Base-by-base conservation (phyloP, 2,329 filamentous ascomycete genomes). In the Metarhizium album region DNA sequence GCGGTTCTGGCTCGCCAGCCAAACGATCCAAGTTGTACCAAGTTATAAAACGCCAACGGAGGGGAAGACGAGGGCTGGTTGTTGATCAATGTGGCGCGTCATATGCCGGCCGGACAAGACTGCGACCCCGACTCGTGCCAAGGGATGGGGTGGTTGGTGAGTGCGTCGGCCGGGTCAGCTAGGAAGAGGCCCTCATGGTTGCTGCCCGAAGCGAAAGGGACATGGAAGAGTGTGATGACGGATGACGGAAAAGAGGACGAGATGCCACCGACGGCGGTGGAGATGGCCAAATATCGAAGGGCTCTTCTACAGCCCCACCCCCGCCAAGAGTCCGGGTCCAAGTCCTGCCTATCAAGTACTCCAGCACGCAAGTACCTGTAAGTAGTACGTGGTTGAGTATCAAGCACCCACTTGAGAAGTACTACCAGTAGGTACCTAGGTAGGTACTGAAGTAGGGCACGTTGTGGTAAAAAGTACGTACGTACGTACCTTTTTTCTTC, bases 101-200 rank as follows among this genome's bases (percentile, higher is more conserved):
- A 23, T 24, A 23, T 23, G 20, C 11, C 13, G 47, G 20, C 11
- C 13, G 47, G 22, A 20, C 45, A 29, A 18, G 20, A 31, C 33
- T 6, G 48, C 8, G 14, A n/a, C 18, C n/a, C n/a, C n/a, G n/a
- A n/a, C n/a, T n/a, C n/a, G n/a, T n/a, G n/a, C n/a, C n/a, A n/a
- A 38, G 13, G n/a, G n/a, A 24, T 24, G 27, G 23, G 23, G 40
- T 9, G 20, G 6, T 24, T 6, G 14, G 24, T 4, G 9, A 38
- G 38, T 35, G 29, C 45, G 33, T 29, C 18, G 20, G 20, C n/a
- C 42, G 4, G n/a, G 42, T 18, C 38, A n/a, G 29, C 35, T 46
- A 52, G 18, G 13, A 53, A 18, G 14, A 33, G 43, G 18, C 20
- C 53, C 24, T 53, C 52, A 55, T 55, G 47, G 52, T 40, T 33